Base-by-base conservation (phyloP, 495 filamentous ascomycete species). In the Poronia punctata region DNA sequence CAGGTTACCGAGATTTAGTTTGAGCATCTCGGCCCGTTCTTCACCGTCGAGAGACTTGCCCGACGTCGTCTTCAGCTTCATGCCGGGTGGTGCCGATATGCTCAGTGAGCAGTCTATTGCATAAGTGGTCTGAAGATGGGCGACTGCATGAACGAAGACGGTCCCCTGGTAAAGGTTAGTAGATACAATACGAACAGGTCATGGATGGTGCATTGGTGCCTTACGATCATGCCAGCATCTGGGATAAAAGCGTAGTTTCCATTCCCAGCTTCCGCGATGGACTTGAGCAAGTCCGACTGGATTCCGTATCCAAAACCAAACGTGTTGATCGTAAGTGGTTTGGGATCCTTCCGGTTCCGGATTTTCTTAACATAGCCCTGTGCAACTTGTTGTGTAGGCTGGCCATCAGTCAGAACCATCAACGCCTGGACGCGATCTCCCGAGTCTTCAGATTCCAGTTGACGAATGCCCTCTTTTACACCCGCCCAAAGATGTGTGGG, bases 201-300 rank as follows among this genome's bases (percentile, higher is more conserved):
- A 9, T 2, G 24, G 11, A 16, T 10, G 3, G 22, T 24, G 19
- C 14, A 14, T 11, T 14, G 7, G 2, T 9, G 6, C 22, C 57
- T 28, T 46, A 69, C 64, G 46, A 72, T 64, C 67, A 71, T 71
- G 35, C 66, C 66, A 0, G 64, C 64, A 32, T 72, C 67, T 0
- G 66, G 64, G 15, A 72, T 70, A 27, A 69, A 71, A 8, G 65
- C 54, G 29, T 65, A 72, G 54, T 63, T 68, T 5, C 68, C 68
- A 0, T 56, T 53, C 4, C 61, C 49, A 11, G 62, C 25, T 38
- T 71, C 69, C 9, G 66, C 58, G 26, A 72, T 62, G 7, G 65
- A 65, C 41, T 69, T 68, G 15, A 72, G 49, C 35, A 71, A 46
- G 0, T 62, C 67, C 0, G 66, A 68, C 14, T 44, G 21, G 3